These are phyloP conservation scores for Fusarium temperatum DNA, from an alignment of 2,329 filamentous ascomycete genomes.

Conservation along the genomic window DNA sequence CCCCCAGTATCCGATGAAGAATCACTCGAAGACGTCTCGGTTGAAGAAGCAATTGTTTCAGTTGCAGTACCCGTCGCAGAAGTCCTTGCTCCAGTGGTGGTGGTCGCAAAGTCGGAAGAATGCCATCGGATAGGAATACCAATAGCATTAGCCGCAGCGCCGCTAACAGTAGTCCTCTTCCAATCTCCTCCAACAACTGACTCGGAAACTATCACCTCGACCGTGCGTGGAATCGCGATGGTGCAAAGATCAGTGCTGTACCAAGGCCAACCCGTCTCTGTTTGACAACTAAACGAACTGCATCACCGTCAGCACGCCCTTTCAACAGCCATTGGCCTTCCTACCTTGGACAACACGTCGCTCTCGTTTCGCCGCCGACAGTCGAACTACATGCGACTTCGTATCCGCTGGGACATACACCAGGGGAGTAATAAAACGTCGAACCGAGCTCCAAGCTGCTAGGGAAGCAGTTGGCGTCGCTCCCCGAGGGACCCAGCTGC, in stretches of 20 bases:
- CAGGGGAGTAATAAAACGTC: neutral
- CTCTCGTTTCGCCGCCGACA: neutral
- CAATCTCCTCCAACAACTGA: conserved; percentile 4
- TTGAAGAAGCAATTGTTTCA: neutral
- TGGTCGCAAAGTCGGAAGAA: neutral
- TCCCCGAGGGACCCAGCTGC: neutral
- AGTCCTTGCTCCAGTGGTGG: neutral
- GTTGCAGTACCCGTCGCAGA: neutral
- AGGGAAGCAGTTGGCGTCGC: neutral
- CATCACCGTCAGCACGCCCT: neutral
- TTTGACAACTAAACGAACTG: conserved; percentile 7
- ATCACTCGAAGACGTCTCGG: accelerated
- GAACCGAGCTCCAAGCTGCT: neutral
- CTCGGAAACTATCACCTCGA: neutral
- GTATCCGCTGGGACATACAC: neutral
- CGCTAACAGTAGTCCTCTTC: neutral
- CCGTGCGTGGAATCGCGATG: neutral
- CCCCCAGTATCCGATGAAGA: neutral
- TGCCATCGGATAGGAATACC: conserved; percentile 10
- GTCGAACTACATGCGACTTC: conserved; percentile 5
- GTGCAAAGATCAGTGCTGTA: conserved; percentile 14
- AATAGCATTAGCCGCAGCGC: neutral
- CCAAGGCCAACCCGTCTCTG: neutral
- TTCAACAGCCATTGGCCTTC: neutral
- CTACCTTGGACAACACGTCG: conserved; percentile 9